Evolutionary conservation across 2,329 filamentous ascomycete species (phyloP), one percentile per base, ranked within the genome.

Genomic region (Purpureocillium takamizusanense): DNA sequence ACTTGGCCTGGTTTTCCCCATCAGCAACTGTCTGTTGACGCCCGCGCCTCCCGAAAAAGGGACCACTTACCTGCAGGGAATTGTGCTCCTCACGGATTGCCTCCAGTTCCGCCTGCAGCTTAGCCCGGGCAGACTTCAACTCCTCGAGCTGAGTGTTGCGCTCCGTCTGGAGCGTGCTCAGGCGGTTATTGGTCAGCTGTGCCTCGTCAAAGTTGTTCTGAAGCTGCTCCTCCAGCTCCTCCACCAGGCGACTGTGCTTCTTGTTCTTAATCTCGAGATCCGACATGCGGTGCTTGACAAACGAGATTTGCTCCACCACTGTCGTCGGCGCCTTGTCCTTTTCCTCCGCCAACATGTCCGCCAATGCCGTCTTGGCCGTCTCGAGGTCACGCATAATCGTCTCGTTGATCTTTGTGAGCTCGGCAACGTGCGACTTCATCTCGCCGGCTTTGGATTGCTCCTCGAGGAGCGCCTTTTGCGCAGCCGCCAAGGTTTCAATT

Each of bases 201-300:
- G 90, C 88, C 57, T 95, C 86, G 54, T 98, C 92, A 61, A 88
- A 98, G 64, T 92, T 95, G 57, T 76, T 86, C 55, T 90, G 89
- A 38, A 98, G 78, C 61, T 98, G 92, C 52, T 97, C 90, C 62
- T 98, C 92, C 5, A 98, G 79, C 63, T 98, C 90, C 58, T 97
- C 87, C 8, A 98, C 86, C 11, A 98, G 70, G 16, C 87, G 80
- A 31, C 86, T 84, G 60, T 92, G 94, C 72, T 94, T 95, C 67
- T 87, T 82, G 69, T 94, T 94, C 63, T 72, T 72, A 31, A 60
- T 68, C 51, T 81, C 74, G 16, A 83, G 62, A 32, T 81, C 76
- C 7, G 55, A 52, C 60, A 83, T 77, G 55, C 78, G 79, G 56
- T 78, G 77, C 60, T 80, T 80, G 46, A 90, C 66, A 5, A 74